Evolutionary conservation across 2,329 filamentous ascomycete species (phyloP).

Genomic region (Aureobasidium sp.): DNA sequence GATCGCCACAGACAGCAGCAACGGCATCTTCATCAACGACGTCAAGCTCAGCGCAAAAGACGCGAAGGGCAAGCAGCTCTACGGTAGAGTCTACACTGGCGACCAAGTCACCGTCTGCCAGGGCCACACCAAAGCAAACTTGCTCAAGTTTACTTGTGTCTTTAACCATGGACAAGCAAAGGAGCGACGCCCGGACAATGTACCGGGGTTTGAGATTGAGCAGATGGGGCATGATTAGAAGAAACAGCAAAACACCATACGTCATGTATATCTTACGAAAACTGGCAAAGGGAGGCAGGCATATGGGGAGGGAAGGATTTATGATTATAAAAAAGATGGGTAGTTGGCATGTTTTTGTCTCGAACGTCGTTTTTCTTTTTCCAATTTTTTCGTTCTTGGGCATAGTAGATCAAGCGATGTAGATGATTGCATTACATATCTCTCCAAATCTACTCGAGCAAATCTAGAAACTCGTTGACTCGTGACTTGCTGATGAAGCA

Average conservation of each 20-base stretch:
- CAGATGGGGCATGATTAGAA: constrained; percentile 7
- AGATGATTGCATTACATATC: background rate
- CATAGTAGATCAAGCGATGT: background rate
- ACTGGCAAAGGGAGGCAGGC: background rate
- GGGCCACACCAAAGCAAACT: constrained; percentile 19
- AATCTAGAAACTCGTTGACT: background rate
- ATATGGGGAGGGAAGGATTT: background rate
- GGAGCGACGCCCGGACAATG: constrained; percentile 3
- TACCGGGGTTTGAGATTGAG: constrained; percentile 5
- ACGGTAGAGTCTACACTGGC: constrained; percentile 64
- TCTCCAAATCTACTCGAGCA: background rate
- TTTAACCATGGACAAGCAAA: constrained; percentile 36
- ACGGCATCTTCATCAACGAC: constrained; percentile 71
- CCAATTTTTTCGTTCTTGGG: background rate
- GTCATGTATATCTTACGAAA: constrained; percentile 3
- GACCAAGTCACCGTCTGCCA: constrained; percentile 71
- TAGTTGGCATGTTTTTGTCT: background rate
- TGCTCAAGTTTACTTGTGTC: constrained; percentile 38
- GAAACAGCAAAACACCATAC: background rate
- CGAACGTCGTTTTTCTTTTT: background rate
- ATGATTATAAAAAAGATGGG: background rate
- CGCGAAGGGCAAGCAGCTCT: constrained; percentile 47
- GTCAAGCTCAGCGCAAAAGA: constrained; percentile 54
- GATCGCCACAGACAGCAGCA: constrained; percentile 71
- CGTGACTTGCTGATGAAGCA: background rate